Evolutionary conservation across 805 yeast species (phyloP), one percentile per base, ranked within the genome.

Genomic region (Metschnikowia matae): DNA sequence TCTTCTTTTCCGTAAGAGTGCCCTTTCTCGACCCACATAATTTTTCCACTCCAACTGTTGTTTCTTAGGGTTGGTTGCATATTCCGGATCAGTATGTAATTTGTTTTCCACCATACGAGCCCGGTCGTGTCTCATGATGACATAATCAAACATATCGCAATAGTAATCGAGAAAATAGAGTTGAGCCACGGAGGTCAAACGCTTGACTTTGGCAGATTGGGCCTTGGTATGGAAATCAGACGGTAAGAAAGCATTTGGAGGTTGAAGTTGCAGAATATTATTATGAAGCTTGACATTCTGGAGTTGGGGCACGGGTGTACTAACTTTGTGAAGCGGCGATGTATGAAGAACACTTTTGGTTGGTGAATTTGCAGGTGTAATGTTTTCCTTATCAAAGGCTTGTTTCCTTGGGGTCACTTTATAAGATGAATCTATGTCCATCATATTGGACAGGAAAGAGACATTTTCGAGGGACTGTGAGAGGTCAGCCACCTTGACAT

Each of bases 101-200:
- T 82, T 81, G 21, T 74, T 65, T 61, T 85, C 79, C 17, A 89
- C 94, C 56, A 85, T 81, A 40, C 77, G 75, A n/a, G 84, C 76
- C 51, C 99, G 81, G 64, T 87, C 89, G 64, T 92, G 82, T 66
- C 99, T 82, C 54, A 82, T 82, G 56, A 91, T 87, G 32, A 92
- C 87, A 64, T 94, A 94, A 64, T 89, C 96, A 69, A 94, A 86
- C 82, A 87, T 84, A 67, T 94, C 99, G 70, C 96, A 92, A 67
- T 94, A 94, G 68, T 91, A 89, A 67, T 94, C 99, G 51, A 94
- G 75, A 62, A 94, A 94, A 69, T 86, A 95, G 82, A 90, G 81
- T 65, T 92, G 97, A 38, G 96, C 87, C 26, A 94, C 97, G 45
- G 90, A 86, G 7, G 91, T 96, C 52, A 89, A 72, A 53, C 99